Conservation (phyloP, 2,329 filamentous ascomycete species). For the Sporothrix mexicana region DNA sequence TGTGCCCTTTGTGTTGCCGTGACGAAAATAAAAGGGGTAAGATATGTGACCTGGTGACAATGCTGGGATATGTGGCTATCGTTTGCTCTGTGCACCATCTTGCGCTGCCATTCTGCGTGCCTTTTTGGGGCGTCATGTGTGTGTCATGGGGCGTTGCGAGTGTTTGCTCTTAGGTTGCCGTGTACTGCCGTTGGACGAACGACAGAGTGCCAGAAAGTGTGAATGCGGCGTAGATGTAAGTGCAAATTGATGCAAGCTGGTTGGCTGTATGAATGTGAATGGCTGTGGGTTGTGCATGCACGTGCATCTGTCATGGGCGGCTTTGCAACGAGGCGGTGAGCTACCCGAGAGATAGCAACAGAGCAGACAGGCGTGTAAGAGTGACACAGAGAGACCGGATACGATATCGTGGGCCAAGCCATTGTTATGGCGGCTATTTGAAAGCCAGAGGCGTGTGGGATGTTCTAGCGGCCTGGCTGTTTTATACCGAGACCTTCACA, state of each 20-base stretch:
- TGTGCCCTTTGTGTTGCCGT: neutral
- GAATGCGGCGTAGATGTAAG: neutral
- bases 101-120: neutral
- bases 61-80: neutral
- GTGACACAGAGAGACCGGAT: neutral
- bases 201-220: neutral
- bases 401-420: neutral
- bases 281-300: constrained; percentile 21
- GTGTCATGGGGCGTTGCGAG: constrained; percentile 16
- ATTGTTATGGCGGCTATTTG: neutral
- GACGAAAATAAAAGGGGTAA: neutral
- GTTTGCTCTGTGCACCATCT: constrained; percentile 10
- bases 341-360: constrained; percentile 18
- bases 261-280: constrained; percentile 13
- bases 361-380: neutral
- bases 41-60: neutral
- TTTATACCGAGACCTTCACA: neutral
- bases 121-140: neutral
- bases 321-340: constrained; percentile 27
- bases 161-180: constrained; percentile 15
- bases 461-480: neutral
- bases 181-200: neutral
- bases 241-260: constrained; percentile 1
- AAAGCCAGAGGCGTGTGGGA: neutral
- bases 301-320: constrained; percentile 12